A percentile compares a stretch with the other conserved stretches of the same genome.
phyloP scores from a whole-genome alignment of 768 basidiomycete genomes.

The Tephrocybe sp. region DNA sequence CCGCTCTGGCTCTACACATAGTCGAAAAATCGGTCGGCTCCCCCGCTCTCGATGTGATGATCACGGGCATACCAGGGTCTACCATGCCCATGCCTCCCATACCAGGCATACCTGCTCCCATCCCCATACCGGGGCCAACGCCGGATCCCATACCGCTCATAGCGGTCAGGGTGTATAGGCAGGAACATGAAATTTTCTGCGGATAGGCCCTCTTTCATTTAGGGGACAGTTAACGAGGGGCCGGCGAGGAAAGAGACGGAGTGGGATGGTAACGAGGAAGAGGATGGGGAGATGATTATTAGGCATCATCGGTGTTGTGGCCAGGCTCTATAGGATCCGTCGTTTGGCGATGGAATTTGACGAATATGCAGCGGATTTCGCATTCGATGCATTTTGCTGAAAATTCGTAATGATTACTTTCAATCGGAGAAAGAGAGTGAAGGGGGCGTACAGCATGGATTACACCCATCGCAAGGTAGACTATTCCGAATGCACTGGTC shows the following conservation, averaged over 20 bases:
- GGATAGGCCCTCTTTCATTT: conserved; percentile 26
- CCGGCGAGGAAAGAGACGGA: too few species aligned
- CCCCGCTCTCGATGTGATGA: too few species aligned
- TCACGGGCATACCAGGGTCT: too few species aligned
- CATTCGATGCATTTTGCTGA: conserved; percentile 76
- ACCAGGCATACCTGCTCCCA: too few species aligned
- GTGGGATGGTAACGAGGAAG: background rate
- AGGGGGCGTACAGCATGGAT: conserved; percentile 66
- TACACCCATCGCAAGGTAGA: conserved; percentile 76
- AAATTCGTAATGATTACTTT: too few species aligned
- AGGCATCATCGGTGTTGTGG: conserved; percentile 47
- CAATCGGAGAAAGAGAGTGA: conserved; percentile 6
- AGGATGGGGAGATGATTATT: conserved; percentile 25
- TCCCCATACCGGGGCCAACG: too few species aligned
- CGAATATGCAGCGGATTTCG: conserved; percentile 74
- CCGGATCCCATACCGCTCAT: too few species aligned
- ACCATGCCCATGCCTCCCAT: too few species aligned
- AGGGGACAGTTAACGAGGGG: conserved; percentile 28
- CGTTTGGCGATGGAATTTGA: conserved; percentile 83
- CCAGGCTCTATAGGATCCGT: conserved; percentile 78
- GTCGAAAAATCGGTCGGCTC: conserved; percentile 39
- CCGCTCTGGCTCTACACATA: conserved; percentile 49
- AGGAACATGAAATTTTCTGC: conserved; percentile 19
- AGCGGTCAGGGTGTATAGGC: conserved; percentile 19
- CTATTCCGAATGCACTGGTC: conserved; percentile 80